Percentiles rank a stretch among this genome's conserved stretches.
These are phyloP conservation scores for Nakaseomyces bracarensis DNA, from an alignment of 1,139 yeast species.

Conservation along the genomic window DNA sequence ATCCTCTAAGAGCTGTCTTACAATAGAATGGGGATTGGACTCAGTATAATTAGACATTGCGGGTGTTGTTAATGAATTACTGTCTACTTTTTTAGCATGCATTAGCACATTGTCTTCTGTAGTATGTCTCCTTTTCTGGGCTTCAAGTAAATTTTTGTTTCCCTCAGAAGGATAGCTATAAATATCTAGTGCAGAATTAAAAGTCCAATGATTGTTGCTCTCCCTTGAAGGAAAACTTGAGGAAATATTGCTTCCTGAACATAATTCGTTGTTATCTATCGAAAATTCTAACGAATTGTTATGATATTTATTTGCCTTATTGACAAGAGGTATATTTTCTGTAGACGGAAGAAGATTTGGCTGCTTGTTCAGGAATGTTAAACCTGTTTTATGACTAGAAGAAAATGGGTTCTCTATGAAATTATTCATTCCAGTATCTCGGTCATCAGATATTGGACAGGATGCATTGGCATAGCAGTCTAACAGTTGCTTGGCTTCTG, in stretches of 20 bases:
- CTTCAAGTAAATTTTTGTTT: neutral
- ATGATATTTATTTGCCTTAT: neutral
- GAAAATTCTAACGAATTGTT: neutral
- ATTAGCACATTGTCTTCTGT: neutral
- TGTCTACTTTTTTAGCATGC: neutral
- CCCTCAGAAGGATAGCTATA: neutral
- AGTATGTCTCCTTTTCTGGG: neutral
- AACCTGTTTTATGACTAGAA: neutral
- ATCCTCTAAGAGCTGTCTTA: slow-evolving; percentile 1
- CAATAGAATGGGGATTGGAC: neutral
- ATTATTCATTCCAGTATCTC: neutral
- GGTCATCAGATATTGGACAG: neutral
- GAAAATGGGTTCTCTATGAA: neutral
- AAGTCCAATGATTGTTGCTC: neutral
- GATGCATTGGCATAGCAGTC: neutral
- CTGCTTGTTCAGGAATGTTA: neutral
- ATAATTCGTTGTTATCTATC: neutral
- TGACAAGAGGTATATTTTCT: neutral
- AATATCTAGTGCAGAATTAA: neutral
- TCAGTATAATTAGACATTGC: neutral
- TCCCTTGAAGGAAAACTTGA: neutral
- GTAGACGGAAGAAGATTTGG: neutral
- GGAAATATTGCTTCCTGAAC: neutral
- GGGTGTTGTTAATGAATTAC: neutral
- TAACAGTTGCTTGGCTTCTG: neutral